These are phyloP conservation scores for Rhodotorula sp. DNA, from an alignment of 1,284 basidiomycete genomes.

Conservation along the genomic window DNA sequence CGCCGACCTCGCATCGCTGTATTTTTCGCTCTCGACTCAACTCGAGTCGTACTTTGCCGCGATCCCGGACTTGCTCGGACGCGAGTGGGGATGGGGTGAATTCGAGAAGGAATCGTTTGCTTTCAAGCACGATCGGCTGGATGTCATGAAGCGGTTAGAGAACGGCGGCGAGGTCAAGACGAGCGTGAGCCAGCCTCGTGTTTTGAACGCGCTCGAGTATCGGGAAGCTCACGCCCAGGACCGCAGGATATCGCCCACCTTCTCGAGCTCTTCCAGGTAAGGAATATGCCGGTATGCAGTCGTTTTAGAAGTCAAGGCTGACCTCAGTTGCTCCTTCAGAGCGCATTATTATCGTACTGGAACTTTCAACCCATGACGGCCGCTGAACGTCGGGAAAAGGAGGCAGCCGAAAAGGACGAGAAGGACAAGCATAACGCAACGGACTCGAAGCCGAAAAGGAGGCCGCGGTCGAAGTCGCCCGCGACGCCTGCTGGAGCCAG, in stretches of 20 bases:
- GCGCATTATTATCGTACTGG: slow-evolving; percentile 5
- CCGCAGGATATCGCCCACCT: slow-evolving; percentile 65
- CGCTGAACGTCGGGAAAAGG: slow-evolving; percentile 6
- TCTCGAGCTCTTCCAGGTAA: slow-evolving; percentile 66
- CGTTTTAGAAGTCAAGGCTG: slow-evolving; percentile 59
- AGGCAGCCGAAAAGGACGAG: slow-evolving; percentile 43
- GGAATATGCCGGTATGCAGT: too few species aligned
- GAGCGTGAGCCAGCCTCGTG: slow-evolving; percentile 47
- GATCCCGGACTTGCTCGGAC: slow-evolving; percentile 56
- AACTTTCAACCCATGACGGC: slow-evolving; percentile 34
- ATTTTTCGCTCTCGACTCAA: slow-evolving; percentile 68
- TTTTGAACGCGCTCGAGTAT: background rate
- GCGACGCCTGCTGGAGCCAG: background rate
- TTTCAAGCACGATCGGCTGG: slow-evolving; percentile 74
- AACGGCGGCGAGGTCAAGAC: slow-evolving; percentile 60
- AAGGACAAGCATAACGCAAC: slow-evolving; percentile 9
- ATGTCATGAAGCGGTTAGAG: slow-evolving; percentile 62
- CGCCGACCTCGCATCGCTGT: slow-evolving; percentile 70
- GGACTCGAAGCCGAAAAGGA: background rate
- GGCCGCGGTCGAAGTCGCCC: background rate
- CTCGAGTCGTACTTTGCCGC: slow-evolving; percentile 71
- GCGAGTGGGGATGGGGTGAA: slow-evolving; percentile 60
- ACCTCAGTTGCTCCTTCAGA: background rate
- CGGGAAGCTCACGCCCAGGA: background rate
- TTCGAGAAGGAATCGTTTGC: slow-evolving; percentile 70